Evolutionary conservation across 345 rosid species (phyloP), one percentile per base, ranked within the genome.

Genomic region (Salix dunnii): DNA sequence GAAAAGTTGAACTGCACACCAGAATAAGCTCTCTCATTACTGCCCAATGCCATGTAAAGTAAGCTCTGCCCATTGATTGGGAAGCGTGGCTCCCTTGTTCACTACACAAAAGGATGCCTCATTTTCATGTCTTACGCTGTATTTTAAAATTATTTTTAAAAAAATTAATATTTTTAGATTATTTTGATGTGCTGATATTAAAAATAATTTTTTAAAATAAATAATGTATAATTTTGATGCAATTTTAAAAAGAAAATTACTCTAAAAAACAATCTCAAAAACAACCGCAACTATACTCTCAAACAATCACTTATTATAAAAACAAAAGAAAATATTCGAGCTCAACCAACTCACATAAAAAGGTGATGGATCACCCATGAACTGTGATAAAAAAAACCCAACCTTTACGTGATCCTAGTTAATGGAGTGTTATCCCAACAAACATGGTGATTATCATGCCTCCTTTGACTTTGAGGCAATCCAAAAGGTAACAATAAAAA

Each of bases 341-440:
- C 38, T 51, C 63, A 74, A 49, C 49, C 63, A 74, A 66, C 49
- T 49, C 49, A 49, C 71, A 49, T 23, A 16, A 55, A 33, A 35
- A 55, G 55, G 27, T 53, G 67, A 75, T 75, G 66, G 36, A 25
- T 40, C 55, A 46, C 18, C 72, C 78, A 65, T 67, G 78, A 67
- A 67, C 36, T 23, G 78, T 17, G 51, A 67, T 68, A 10, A 3
- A 58, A 55, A 55, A 53, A 68, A 67, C 5, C n/a, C 12, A 21
- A 65, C 62, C 40, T 76, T 53, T 76, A 17, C 7, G 72, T 67
- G 78, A 35, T 30, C n/a, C 5, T 35, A 67, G 28, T 67, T 53
- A 67, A 35, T 75, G 48, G 72, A 49, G 23, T 16, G 75, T 9
- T 23, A 31, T 48, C 70, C 48, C 62, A 46, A 63, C 63, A 65